Evolutionary conservation across 805 yeast genomes (phyloP).

Genomic region (Pichia occidentalis): DNA sequence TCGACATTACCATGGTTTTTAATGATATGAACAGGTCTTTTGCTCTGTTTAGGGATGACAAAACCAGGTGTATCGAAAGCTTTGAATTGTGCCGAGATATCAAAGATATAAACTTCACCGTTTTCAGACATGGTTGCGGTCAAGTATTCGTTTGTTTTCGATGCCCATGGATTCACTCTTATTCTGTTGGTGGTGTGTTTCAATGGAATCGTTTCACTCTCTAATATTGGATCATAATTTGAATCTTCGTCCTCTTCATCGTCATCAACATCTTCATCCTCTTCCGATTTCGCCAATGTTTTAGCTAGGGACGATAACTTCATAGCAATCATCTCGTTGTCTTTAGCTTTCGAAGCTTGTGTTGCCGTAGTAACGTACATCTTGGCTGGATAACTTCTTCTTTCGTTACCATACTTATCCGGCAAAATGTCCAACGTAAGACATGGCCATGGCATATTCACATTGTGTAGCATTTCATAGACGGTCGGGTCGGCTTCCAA

Average conservation of each 20-base stretch:
- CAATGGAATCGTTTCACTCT: conserved; percentile 71
- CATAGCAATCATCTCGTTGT: conserved; percentile 81
- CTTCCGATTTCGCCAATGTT: conserved; percentile 80
- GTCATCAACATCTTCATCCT: conserved; percentile 61
- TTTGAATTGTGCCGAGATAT: conserved; percentile 68
- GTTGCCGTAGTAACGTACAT: conserved; percentile 86
- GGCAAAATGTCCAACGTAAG: conserved; percentile 84
- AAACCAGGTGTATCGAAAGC: conserved; percentile 88
- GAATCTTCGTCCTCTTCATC: conserved; percentile 65
- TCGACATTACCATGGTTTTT: conserved; percentile 89
- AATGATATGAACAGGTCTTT: conserved; percentile 77
- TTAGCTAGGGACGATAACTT: conserved; percentile 76
- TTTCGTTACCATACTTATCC: conserved; percentile 78
- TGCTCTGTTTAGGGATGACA: conserved; percentile 66
- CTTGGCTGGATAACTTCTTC: conserved; percentile 85
- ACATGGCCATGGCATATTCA: conserved; percentile 96
- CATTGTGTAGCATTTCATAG: conserved; percentile 92
- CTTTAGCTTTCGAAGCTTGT: conserved; percentile 81
- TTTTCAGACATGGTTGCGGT: conserved; percentile 85
- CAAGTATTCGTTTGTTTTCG: conserved; percentile 67
- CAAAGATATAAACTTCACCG: conserved; percentile 86
- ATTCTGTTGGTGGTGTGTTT: conserved; percentile 84
- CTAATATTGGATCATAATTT: conserved; percentile 79
- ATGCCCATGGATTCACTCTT: conserved; percentile 74
- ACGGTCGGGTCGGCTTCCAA: conserved; percentile 95